Base-by-base conservation (phyloP, 371 early-diverging fungal species). In the Mycotypha africana region DNA sequence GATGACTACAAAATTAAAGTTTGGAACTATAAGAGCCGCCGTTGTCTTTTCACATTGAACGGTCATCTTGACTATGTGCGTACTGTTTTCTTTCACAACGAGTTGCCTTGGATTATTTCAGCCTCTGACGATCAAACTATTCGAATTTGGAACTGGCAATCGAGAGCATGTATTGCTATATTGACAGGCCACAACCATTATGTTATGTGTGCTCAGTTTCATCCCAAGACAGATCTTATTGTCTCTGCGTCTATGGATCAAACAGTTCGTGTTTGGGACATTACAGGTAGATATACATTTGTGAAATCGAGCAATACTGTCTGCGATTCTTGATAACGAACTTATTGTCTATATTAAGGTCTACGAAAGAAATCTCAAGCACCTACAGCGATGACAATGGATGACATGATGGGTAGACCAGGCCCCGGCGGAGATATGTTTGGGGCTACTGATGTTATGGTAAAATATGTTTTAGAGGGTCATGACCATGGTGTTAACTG, bases 111-210 rank as follows among this genome's bases (percentile, higher is more conserved):
- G 97, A 92, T 99, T 50, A 76, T 99, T 44, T 87, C 85, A 49
- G 88, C 94, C 26, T 95, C 97, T 15, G 99, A 99, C 61, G 99
- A 99, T 67, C 97, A 98, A 65, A 98, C 99, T 15, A 94, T 99
- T 53, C 90, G 98, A 50, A 93, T 99, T 47, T 99, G 97, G 97
- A 99, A 99, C 78, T 99, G 98, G 95, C 97, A 98, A 71, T 95
- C 96, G n/a, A 80, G 98, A 45, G 92, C 87, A 65, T 95, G 96
- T 64, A 89, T 99, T 42, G 92, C 95, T 30, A 91, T 95, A 36
- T 78, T 99, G 41, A 95, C 98, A 3, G 99, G 99, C 2, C 99
- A 98, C 71, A 96, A 94, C 58, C 98, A 99, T 71, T 99, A 99
- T 69, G 98, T 99, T n/a, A 99, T 99, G 99, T 84, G 87, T 47